Base-by-base conservation (phyloP, 345 rosid genomes). In the Lagerstroemia speciosa region DNA sequence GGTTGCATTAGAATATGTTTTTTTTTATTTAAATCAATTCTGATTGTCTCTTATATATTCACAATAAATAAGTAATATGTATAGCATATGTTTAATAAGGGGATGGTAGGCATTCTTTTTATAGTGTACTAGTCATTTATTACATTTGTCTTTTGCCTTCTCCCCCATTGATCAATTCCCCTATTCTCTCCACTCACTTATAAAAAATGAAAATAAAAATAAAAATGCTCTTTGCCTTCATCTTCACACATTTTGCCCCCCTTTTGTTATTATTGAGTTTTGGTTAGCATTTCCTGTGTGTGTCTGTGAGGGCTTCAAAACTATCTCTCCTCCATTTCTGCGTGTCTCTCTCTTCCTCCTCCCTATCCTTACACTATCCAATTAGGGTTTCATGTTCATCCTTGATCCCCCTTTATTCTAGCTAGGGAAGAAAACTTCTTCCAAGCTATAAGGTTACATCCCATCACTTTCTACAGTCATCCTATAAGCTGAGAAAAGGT, bases 401-500 rank as follows among this genome's bases (percentile, higher is more conserved):
- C 29, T 58, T 27, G 34, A 58, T 58, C 29, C 29, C 8, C 63
- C 15, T 27, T 58, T 58, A 27, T 30, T 58, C 63, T 58, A 58
- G 63, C 63, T 58, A 58, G 63, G 63, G 62, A n/a, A 57, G 30
- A 3, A 8, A 27, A 27, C 29, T 16, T 58, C 63, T 58, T 58
- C 63, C 34, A 9, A 58, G 63, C 63, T 58, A 58, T 58, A 58
- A 58, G 63, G 34, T 62, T 60, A 31, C 32, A 62, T 30, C 38
- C 72, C 50, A 69, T 69, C 72, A 43, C 41, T 69, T 55, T 55
- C 72, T 69, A 69, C 46, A 61, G 72, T 58, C 29, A 36, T 30
- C 3, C 62, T 68, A 52, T 24, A 34, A 58, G 72, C 46, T 31
- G 29, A 58, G 19, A 26, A 60, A 45, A 43, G 63, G 33, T 58